Conservation (phyloP, 2,329 filamentous ascomycete species). For the Calonectria fujianensis region DNA sequence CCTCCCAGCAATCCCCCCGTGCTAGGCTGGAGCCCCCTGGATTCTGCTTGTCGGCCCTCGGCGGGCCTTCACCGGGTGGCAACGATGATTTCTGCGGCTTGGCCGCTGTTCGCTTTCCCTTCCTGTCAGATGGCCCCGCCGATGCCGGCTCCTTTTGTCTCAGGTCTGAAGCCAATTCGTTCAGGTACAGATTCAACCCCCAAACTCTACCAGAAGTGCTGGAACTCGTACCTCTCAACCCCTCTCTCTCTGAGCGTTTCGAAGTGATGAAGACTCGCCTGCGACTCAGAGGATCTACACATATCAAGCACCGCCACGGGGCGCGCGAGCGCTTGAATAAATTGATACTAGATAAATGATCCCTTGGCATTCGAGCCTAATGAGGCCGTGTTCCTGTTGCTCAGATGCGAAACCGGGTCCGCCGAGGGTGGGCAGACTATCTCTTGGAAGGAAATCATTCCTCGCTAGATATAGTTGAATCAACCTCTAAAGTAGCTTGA, state of each 20-base stretch:
- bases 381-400: not conserved
- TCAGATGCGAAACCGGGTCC: not conserved
- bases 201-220: not conserved
- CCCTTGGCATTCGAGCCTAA: not conserved
- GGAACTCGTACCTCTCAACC: not conserved
- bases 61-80: constrained; percentile 41
- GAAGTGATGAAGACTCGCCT: not conserved
- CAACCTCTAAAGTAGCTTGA: rapidly evolving
- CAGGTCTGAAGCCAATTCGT: constrained; percentile 41
- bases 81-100: constrained; percentile 52
- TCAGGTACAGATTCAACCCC: too few relatives aligned
- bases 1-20: constrained; percentile 44
- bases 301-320: not conserved
- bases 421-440: not conserved
- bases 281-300: not conserved
- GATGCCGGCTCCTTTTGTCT: constrained; percentile 51
- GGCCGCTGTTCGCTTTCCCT: constrained; percentile 55
- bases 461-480: not conserved
- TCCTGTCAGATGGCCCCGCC: constrained; percentile 40
- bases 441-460: not conserved
- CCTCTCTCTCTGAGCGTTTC: not conserved
- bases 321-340: not conserved
- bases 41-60: constrained; percentile 48
- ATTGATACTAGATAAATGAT: not conserved
- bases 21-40: constrained; percentile 48